These are phyloP conservation scores for Stagonosporopsis rhizophila DNA, from an alignment of 2,329 filamentous ascomycete species.

Conservation along the genomic window DNA sequence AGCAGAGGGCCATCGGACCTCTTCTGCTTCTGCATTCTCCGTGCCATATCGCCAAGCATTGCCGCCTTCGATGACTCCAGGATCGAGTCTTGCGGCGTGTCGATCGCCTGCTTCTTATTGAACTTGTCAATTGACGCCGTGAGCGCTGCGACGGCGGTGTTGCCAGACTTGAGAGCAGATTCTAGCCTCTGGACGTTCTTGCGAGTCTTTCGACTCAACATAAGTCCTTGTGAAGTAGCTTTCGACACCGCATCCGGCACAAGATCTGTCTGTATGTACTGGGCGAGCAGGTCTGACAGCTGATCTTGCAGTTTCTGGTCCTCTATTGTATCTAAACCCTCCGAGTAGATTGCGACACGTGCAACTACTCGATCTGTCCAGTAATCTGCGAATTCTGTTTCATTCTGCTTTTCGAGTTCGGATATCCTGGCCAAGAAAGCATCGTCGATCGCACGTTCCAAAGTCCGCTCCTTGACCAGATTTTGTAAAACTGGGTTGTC, in stretches of 20 bases:
- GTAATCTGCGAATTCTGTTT: conserved; percentile 38
- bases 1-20: conserved; percentile 45
- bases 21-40: conserved; percentile 46
- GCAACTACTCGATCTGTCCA: conserved; percentile 43
- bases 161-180: conserved; percentile 25
- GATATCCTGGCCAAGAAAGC: conserved; percentile 36
- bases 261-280: conserved; percentile 43
- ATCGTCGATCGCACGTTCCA: conserved; percentile 31
- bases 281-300: conserved; percentile 41
- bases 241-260: conserved; percentile 43
- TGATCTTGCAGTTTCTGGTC: conserved; percentile 46
- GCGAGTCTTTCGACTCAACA: conserved; percentile 40
- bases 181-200: conserved; percentile 44
- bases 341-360: conserved; percentile 36
- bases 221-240: conserved; percentile 39
- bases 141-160: conserved; percentile 18
- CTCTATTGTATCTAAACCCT: conserved; percentile 30
- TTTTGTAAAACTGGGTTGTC: conserved; percentile 19
- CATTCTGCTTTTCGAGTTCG: conserved; percentile 37
- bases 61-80: conserved; percentile 32
- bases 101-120: conserved; percentile 42
- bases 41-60: conserved; percentile 43
- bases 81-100: conserved; percentile 3
- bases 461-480: conserved; percentile 27
- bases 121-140: conserved; percentile 41